Evolutionary conservation across 345 rosid genomes (phyloP).

Genomic region (Populus ilicifolia): DNA sequence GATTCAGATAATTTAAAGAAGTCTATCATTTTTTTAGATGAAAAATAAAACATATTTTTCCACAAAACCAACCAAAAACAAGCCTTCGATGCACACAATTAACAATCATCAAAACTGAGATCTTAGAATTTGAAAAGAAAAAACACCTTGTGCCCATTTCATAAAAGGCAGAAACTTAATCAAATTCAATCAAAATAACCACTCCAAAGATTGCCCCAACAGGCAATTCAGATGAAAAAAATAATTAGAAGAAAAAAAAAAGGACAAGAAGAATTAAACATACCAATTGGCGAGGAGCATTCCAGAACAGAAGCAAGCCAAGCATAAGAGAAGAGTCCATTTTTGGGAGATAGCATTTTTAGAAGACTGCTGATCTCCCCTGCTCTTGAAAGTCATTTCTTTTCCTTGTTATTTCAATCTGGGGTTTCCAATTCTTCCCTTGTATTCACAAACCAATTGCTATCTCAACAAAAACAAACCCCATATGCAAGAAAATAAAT

Average conservation of each 20-base stretch:
- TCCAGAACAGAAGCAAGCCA: conserved; percentile 77
- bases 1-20: conserved; percentile 3
- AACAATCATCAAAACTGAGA: conserved; percentile 15
- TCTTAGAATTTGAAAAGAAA: conserved; percentile 2
- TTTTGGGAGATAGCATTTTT: conserved; percentile 55
- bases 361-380: conserved; percentile 49
- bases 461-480: conserved; percentile 9
- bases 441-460: conserved; percentile 7
- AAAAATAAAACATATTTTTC: neutral
- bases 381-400: conserved; percentile 60
- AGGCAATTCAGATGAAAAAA: neutral
- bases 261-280: neutral
- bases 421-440: neutral
- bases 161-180: neutral
- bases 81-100: neutral
- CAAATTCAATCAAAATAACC: neutral
- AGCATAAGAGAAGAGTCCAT: conserved; percentile 72
- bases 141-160: conserved; percentile 3
- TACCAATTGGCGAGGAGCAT: conserved; percentile 86
- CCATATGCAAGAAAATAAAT: conserved; percentile 16
- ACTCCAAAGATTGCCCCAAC: neutral
- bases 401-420: neutral
- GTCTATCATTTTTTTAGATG: neutral
- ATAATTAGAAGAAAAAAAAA: neutral
- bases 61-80: conserved; percentile 2